Evolutionary conservation across 2,329 filamentous ascomycete genomes (phyloP), one percentile per base, ranked within the genome.

Genomic region (Xylariaceae sp.): DNA sequence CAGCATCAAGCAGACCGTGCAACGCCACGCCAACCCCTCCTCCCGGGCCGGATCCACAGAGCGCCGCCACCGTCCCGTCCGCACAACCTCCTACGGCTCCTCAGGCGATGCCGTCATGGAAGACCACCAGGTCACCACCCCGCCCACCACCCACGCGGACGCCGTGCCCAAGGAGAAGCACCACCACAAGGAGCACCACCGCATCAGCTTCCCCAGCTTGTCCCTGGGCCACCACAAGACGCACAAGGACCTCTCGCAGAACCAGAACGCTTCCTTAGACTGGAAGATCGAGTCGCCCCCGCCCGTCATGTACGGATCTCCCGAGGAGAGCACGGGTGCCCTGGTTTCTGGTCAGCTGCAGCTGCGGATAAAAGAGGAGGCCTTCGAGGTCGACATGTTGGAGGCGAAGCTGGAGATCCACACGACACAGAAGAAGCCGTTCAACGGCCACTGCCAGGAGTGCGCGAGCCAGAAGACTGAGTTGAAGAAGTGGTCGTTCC

Each of bases 201-300:
- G 70, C n/a, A 56, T 72, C 37, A 72, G 66, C 23, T 78, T 80
- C 53, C 75, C 76, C 3, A 66, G 70, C 49, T 71, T 78, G 63
- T 76, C 77, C 65, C 71, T 78, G 63, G 76, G 75, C 55, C 73
- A 75, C 7, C 72, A 73, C 59, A 72, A 71, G 54, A 47, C 67
- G 1, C 71, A 69, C 61, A 78, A 77, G 68, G 77, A 81, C 8
- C 64, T 65, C n/a, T 64, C 72, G 47, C 65, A 70, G 58, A 74
- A 74, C 56, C 69, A 74, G 1, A 74, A 76, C 59, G 77, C 78
- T 8, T 67, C 74, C 1, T 69, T 85, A 15, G 74, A 78, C 60
- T 84, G 80, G 78, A 79, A 76, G 67, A 88, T 97, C 64, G 92
- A 97, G 78, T 95, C 90, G 10, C 91, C 92, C 1, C 92, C 92